Percentiles rank a stretch among this genome's conserved stretches.
Evolutionary conservation across 139 green algal genomes (phyloP).

Genomic region (Edaphochlamys debaryana): DNA sequence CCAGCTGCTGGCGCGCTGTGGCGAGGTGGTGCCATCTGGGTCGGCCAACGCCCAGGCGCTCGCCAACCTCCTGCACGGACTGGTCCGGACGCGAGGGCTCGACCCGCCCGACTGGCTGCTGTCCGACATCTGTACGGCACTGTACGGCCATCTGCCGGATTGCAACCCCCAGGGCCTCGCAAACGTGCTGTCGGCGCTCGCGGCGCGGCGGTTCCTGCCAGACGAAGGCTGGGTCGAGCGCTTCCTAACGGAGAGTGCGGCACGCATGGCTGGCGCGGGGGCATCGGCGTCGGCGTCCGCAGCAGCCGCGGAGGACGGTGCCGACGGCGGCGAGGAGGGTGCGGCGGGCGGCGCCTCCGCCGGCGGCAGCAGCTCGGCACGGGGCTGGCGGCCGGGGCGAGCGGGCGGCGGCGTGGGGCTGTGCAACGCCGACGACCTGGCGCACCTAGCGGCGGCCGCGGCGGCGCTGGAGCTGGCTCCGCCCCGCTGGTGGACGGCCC

Average conservation of each 20-base stretch:
- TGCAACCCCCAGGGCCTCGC: conserved; percentile 26
- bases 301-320: background rate
- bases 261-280: conserved; percentile 1
- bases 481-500: conserved; percentile 23
- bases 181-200: conserved; percentile 31
- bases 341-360: background rate
- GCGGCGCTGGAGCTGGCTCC: conserved; percentile 11
- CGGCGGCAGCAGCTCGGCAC: background rate
- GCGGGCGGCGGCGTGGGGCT: background rate
- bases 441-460: conserved; percentile 9
- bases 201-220: background rate
- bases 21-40: background rate
- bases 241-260: conserved; percentile 1
- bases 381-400: too few species aligned
- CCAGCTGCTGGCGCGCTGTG: background rate
- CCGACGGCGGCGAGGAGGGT: background rate
- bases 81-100: background rate
- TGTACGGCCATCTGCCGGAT: conserved; percentile 21
- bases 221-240: conserved; percentile 16
- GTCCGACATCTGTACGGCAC: background rate
- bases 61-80: conserved; percentile 16
- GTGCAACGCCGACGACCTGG: conserved; percentile 34
- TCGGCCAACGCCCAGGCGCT: conserved; percentile 1
- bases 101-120: conserved; percentile 19
- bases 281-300: too few species aligned